Base-by-base conservation (phyloP, 73 alveolate genomes). In the Tetrahymena borealis region DNA sequence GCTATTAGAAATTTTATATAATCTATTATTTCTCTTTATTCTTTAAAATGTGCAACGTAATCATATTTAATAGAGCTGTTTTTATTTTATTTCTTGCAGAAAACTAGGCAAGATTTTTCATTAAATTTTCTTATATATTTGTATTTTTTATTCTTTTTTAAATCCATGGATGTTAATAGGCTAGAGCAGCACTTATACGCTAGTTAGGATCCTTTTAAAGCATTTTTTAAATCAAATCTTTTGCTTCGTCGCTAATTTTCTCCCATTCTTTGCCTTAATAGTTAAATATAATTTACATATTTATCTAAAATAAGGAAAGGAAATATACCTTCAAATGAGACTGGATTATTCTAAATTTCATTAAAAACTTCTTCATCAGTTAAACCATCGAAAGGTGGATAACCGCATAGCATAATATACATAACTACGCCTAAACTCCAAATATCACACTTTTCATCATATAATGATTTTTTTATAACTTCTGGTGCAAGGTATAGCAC, bases 381-480 rank as follows among this genome's bases (percentile, higher is more conserved):
- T 90, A 96, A 98, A 18, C 99, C 99, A 78, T 96, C 91, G 94
- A 99, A 99, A 33, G 99, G 99, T 32, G 99, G 99, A 33, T 98
- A 99, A 4, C 98, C 96, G 41, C 96, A 91, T 24, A 99, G 97
- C 91, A 99, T 93, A 91, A 96, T 98, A 95, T 98, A 99, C 38
- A 98, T 78, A 0, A 98, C 98, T 40, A 99, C 97, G 3, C 99
- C 99, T 39, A 99, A 94, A 9, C 99, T 99, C 99, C 99, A 99
- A 18, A 99, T 96, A 94, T 99, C 99, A 32, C 98, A 98, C 96
- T 60, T 60, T 91, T 94, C 93, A 41, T 94, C 96, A 92, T 94
- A 91, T 32, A 92, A 94, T 39, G 60, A 78, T 33, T 91, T 94
- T 20, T 60, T 32, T 4, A 94, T 33, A 1, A 94, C 97, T 92